phyloP scores from a whole-genome alignment of 192 early-diverging fungal species.

The Chytriomyces sp. region DNA sequence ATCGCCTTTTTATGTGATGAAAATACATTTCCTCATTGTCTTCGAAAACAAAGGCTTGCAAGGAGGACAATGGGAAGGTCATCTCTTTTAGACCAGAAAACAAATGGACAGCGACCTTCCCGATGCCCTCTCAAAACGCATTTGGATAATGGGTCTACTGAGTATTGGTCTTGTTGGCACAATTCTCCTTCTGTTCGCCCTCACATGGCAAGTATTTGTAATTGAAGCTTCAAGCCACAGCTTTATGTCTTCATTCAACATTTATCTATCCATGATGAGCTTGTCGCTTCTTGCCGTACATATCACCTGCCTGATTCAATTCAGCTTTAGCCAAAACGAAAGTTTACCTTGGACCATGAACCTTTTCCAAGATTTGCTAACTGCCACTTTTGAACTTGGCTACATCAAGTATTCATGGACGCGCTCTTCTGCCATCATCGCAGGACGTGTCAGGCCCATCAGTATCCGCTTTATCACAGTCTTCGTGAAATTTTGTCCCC shows the following conservation, averaged over 20 bases:
- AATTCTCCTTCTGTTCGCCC: too few species aligned
- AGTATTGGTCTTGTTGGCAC: too few species aligned
- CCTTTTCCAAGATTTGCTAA: not conserved
- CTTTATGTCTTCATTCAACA: not conserved
- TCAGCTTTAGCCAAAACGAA: not conserved
- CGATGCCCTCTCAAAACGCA: too few species aligned
- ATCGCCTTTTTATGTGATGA: not conserved
- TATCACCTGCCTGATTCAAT: not conserved
- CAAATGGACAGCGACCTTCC: too few species aligned
- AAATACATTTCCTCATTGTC: not conserved
- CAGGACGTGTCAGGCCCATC: not conserved
- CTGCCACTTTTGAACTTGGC: not conserved
- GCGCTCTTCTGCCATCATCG: not conserved
- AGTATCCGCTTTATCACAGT: not conserved
- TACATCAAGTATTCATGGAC: not conserved
- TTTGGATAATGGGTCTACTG: too few species aligned
- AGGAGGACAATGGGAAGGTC: too few species aligned
- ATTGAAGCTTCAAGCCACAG: too few species aligned
- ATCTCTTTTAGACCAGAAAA: too few species aligned
- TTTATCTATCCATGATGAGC: not conserved
- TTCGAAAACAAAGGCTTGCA: not conserved
- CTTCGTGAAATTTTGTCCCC: not conserved
- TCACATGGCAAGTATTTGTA: too few species aligned
- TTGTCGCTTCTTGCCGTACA: not conserved
- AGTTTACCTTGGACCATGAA: not conserved